These are phyloP conservation scores for Populus davidiana DNA, from an alignment of 345 rosid genomes.

Conservation along the genomic window DNA sequence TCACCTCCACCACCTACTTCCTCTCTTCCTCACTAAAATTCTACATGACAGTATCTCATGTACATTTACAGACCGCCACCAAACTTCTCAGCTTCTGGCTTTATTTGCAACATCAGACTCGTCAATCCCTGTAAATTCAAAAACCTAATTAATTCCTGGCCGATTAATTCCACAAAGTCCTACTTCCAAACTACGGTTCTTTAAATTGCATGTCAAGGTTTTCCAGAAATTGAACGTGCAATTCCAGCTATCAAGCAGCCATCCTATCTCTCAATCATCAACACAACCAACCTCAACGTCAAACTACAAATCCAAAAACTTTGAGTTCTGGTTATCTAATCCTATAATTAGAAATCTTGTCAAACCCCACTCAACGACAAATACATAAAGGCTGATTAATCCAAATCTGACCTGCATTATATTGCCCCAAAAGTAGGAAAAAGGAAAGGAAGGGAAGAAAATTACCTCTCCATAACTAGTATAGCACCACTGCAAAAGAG, in stretches of 20 bases:
- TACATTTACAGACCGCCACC: neutral
- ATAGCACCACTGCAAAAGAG: conserved; percentile 98
- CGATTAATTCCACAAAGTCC: neutral
- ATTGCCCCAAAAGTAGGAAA: neutral
- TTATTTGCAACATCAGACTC: neutral
- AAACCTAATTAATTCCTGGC: neutral
- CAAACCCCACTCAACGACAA: neutral
- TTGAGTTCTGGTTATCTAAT: neutral
- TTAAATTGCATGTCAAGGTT: neutral
- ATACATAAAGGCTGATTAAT: neutral
- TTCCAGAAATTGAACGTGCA: neutral
- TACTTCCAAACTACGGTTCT: neutral
- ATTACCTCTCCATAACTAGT: conserved; percentile 94
- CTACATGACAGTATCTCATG: neutral
- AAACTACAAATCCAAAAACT: neutral
- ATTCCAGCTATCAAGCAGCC: neutral
- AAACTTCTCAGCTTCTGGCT: neutral
- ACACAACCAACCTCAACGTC: neutral
- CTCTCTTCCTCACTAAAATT: neutral
- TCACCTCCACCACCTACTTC: neutral
- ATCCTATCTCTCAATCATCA: neutral
- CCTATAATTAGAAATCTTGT: neutral
- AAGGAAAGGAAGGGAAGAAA: conserved; percentile 3
- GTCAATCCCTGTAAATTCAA: neutral
- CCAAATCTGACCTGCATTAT: neutral